Evolutionary conservation across 2,329 filamentous ascomycete genomes (phyloP).

Genomic region (Hypoxylon sp.): DNA sequence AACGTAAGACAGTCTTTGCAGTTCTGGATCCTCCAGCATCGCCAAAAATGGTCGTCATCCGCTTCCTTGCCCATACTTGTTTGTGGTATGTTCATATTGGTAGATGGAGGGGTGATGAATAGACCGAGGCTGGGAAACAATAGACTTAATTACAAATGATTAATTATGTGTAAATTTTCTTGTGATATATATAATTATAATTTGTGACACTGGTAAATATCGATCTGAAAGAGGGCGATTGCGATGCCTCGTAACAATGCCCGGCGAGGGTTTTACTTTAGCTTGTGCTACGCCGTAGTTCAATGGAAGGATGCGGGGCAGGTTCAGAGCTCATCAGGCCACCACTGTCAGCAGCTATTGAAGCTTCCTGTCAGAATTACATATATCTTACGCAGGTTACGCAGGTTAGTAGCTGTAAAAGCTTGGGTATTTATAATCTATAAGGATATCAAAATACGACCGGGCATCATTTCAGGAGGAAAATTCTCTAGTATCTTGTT

Average conservation of each 20-base stretch:
- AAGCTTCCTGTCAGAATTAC: background rate
- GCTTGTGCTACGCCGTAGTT: background rate
- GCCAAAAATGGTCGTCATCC: constrained; percentile 59
- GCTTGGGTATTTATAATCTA: no score
- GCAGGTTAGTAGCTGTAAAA: background rate
- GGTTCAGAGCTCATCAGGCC: constrained; percentile 16
- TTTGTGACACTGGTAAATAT: constrained; percentile 4
- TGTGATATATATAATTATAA: background rate
- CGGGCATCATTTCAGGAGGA: background rate
- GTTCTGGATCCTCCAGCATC: constrained; percentile 67
- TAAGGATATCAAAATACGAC: background rate
- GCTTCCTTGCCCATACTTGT: constrained; percentile 3
- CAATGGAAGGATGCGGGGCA: constrained; percentile 25
- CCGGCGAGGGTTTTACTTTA: background rate
- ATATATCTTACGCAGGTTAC: background rate
- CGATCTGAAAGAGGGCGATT: background rate
- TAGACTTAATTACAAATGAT: background rate
- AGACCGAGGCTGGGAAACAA: background rate
- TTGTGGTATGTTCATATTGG: constrained; percentile 29
- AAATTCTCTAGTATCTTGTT: constrained; percentile 10
- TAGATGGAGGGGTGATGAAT: background rate
- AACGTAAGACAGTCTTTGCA: constrained; percentile 63
- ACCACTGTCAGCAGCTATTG: constrained; percentile 18
- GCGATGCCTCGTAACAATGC: background rate
- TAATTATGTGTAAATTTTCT: background rate